These are phyloP conservation scores for Herpomyces periplanetae DNA, from an alignment of 2,329 filamentous ascomycete species.

Conservation along the genomic window DNA sequence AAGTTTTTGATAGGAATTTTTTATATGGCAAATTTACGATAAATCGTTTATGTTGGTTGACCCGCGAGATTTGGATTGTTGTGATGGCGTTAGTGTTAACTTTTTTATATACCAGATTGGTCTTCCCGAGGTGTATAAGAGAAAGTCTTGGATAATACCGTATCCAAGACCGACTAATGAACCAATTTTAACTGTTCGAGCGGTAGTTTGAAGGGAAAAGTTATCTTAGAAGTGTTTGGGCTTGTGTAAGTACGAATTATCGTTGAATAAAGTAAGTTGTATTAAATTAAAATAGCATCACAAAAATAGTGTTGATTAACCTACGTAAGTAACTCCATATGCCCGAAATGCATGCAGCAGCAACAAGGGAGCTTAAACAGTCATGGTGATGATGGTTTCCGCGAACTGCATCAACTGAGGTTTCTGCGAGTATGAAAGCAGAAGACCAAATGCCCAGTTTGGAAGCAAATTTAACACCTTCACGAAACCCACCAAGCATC, in stretches of 20 bases:
- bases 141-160: constrained; percentile 52
- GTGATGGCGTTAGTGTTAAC: too few relatives aligned
- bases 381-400: constrained; percentile 23
- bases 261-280: constrained; percentile 18
- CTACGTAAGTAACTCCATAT: constrained; percentile 52
- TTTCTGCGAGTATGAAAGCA: constrained; percentile 42
- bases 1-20: too few relatives aligned
- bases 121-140: too few relatives aligned
- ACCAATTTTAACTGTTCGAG: constrained; percentile 31
- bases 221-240: constrained; percentile 2
- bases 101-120: too few relatives aligned
- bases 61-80: too few relatives aligned
- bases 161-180: constrained; percentile 38
- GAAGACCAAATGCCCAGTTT: constrained; percentile 30
- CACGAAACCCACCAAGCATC: constrained; percentile 31
- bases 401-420: constrained; percentile 32
- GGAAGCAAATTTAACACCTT: constrained; percentile 32
- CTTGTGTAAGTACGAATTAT: constrained; percentile 24
- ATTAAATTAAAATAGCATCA: constrained; percentile 2
- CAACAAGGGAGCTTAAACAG: constrained; percentile 37
- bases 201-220: constrained; percentile 6
- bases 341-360: constrained; percentile 47
- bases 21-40: too few relatives aligned
- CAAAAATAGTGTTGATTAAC: constrained; percentile 6
- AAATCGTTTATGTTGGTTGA: too few relatives aligned